Conservation (phyloP, 192 early-diverging fungal genomes). For the Backusella circina region DNA sequence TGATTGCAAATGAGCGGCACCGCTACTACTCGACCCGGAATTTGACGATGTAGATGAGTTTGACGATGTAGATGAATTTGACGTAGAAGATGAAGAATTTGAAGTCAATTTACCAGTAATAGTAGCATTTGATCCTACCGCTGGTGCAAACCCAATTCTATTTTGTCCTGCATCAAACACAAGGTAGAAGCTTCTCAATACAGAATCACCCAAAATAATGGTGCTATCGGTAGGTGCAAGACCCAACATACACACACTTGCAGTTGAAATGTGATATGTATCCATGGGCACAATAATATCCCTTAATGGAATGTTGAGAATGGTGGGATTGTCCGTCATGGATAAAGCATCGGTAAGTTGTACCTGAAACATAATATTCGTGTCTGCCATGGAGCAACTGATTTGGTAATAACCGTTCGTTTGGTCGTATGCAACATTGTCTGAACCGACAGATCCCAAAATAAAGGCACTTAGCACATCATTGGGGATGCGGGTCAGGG, state of each 20-base stretch:
- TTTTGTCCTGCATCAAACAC: constrained; percentile 21
- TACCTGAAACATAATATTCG: not conserved
- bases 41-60: not conserved
- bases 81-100: not conserved
- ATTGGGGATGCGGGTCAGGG: constrained; percentile 12
- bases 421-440: not conserved
- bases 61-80: not conserved
- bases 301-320: not conserved
- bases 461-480: not conserved
- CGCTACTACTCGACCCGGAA: not conserved
- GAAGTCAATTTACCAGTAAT: not conserved
- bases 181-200: constrained; percentile 12
- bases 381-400: not conserved
- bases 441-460: not conserved
- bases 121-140: not conserved
- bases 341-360: not conserved
- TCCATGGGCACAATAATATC: constrained; percentile 22
- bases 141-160: constrained; percentile 18
- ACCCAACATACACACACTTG: constrained; percentile 15
- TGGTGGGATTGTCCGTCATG: not conserved
- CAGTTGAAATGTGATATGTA: constrained; percentile 5
- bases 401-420: not conserved
- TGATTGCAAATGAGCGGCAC: not conserved
- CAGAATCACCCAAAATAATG: constrained; percentile 20
- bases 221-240: not conserved